These are phyloP conservation scores for Aspergillus awamori DNA, from an alignment of 2,329 filamentous ascomycete genomes.

Conservation along the genomic window DNA sequence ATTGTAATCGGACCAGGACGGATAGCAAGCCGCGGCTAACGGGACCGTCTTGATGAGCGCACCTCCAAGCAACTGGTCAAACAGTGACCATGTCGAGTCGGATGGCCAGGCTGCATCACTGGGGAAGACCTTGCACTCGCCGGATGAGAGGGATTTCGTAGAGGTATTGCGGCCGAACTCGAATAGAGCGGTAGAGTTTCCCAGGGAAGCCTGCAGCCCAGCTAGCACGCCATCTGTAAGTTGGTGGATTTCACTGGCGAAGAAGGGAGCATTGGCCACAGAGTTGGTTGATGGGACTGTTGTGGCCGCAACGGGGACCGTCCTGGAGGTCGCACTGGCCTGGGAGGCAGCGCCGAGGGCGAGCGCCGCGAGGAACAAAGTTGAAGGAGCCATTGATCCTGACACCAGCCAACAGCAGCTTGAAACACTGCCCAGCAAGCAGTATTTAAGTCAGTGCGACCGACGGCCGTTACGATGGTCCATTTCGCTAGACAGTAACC, in stretches of 20 bases:
- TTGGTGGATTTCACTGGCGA: conserved; percentile 30
- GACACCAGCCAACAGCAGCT: background rate
- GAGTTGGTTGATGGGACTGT: conserved; percentile 4
- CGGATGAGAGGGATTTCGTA: background rate
- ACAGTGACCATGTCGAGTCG: conserved; percentile 24
- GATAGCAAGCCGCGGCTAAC: conserved; percentile 31
- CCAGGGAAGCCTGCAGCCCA: conserved; percentile 8
- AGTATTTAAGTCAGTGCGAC: background rate
- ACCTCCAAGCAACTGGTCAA: conserved; percentile 27
- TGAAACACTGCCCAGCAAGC: no score
- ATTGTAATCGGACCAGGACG: conserved; percentile 29
- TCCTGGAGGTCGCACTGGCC: conserved; percentile 16
- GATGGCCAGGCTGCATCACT: conserved; percentile 30
- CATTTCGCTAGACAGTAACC: no score
- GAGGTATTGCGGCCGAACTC: conserved; percentile 24
- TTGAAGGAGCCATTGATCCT: conserved; percentile 10
- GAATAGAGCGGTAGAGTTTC: conserved; percentile 24
- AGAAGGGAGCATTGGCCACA: conserved; percentile 24
- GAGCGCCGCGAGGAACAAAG: conserved; percentile 20
- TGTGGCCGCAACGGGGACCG: conserved; percentile 16
- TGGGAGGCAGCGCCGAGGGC: conserved; percentile 17
- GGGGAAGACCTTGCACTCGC: conserved; percentile 31
- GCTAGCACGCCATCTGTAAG: conserved; percentile 28
- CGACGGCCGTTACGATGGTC: no score
- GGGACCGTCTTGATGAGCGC: conserved; percentile 33